These are phyloP conservation scores for Nannochloropsis gaditana DNA, from an alignment of 108 stramenopile genomes.

Conservation along the genomic window DNA sequence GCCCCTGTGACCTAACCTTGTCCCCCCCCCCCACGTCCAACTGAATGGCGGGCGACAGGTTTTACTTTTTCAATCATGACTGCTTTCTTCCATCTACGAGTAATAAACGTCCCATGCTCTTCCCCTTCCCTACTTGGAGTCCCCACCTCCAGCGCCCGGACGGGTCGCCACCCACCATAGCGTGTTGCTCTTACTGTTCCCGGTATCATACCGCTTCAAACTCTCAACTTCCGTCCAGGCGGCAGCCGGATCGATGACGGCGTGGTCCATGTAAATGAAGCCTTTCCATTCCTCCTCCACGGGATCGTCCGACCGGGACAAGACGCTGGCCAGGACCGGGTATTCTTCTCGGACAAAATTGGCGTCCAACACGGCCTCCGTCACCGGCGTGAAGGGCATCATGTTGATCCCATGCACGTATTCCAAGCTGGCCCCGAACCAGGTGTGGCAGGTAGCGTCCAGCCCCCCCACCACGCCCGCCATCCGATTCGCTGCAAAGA, in stretches of 20 bases:
- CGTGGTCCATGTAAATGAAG: constrained; percentile 37
- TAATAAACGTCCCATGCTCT: no score
- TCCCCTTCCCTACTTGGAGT: neutral
- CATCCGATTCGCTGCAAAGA: constrained; percentile 52
- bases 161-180: constrained; percentile 55
- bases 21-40: no score
- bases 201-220: constrained; percentile 41
- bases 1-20: no score
- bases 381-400: constrained; percentile 55
- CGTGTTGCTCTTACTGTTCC: constrained; percentile 51
- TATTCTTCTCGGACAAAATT: constrained; percentile 45
- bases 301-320: constrained; percentile 2
- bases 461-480: constrained; percentile 55
- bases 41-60: no score
- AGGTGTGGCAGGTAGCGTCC: constrained; percentile 49
- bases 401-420: constrained; percentile 57
- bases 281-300: constrained; percentile 30
- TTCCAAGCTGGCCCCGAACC: constrained; percentile 38
- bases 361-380: constrained; percentile 37
- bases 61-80: no score
- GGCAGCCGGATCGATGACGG: constrained; percentile 38
- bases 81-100: no score
- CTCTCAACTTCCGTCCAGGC: constrained; percentile 43
- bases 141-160: constrained; percentile 3
- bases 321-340: constrained; percentile 43